These are phyloP conservation scores for Podospora pseudoanserina DNA, from an alignment of 495 filamentous ascomycete genomes.

Conservation along the genomic window DNA sequence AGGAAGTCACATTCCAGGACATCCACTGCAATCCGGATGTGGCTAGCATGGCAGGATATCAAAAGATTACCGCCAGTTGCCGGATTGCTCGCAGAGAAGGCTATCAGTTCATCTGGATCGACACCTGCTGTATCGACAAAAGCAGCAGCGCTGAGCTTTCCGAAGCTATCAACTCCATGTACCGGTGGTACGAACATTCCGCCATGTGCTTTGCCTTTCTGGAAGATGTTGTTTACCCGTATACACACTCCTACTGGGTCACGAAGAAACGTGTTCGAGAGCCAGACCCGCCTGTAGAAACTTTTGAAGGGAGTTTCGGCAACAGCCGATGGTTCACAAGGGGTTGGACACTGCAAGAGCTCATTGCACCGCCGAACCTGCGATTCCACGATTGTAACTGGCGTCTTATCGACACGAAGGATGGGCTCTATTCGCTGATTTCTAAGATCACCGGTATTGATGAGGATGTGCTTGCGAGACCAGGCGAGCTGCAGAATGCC, in stretches of 20 bases:
- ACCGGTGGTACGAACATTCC: neutral
- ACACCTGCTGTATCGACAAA: conserved; percentile 46
- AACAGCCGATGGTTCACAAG: neutral
- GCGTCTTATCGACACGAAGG: neutral
- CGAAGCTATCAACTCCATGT: conserved; percentile 18
- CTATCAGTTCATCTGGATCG: conserved; percentile 35
- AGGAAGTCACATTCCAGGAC: neutral
- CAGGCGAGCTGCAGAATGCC: too few species aligned
- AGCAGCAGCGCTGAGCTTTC: conserved; percentile 38
- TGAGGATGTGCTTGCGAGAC: too few species aligned
- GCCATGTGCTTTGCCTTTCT: neutral
- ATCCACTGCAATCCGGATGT: too few species aligned
- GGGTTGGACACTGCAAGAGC: neutral
- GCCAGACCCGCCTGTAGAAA: too few species aligned
- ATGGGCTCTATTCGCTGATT: neutral
- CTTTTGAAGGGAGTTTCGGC: neutral
- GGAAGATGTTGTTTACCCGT: too few species aligned
- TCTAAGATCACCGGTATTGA: neutral
- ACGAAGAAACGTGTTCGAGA: too few species aligned
- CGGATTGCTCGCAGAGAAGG: conserved; percentile 5
- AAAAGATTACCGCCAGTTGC: neutral
- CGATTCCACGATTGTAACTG: neutral
- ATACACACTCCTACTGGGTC: too few species aligned
- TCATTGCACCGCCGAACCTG: neutral
- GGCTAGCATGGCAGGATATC: neutral